Conservation (phyloP, 345 rosid genomes). For the Salix koriyanagi region DNA sequence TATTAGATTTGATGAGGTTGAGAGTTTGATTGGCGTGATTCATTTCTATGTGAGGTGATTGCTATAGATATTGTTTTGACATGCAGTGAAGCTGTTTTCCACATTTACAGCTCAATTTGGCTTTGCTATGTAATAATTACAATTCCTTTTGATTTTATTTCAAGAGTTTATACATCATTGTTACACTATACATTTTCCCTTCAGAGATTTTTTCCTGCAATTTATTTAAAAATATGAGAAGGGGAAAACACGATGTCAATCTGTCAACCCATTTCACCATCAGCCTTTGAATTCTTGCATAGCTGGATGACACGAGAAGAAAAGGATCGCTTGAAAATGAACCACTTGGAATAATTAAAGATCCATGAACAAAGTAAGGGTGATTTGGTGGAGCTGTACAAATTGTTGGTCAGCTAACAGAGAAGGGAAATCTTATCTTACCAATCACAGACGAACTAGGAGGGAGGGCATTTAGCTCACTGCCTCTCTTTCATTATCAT, state of each 20-base stretch:
- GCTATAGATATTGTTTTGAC: background rate
- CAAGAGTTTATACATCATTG: too few relatives aligned
- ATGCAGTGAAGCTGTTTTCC: slow-evolving; percentile 3
- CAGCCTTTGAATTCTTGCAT: background rate
- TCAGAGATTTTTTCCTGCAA: background rate
- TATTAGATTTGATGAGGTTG: slow-evolving; percentile 13
- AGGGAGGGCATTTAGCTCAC: background rate
- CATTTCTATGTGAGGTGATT: slow-evolving; percentile 17
- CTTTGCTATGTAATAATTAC: background rate
- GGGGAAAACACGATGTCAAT: background rate
- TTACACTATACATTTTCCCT: too few relatives aligned
- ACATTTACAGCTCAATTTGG: background rate
- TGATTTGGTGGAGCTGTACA: background rate
- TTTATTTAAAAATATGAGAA: background rate
- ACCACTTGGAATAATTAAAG: background rate
- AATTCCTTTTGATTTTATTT: too few relatives aligned
- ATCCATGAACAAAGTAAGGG: background rate
- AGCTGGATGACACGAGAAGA: background rate
- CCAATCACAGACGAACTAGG: background rate
- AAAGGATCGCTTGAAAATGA: background rate
- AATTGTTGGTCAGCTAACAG: background rate
- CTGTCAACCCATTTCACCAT: slow-evolving; percentile 8
- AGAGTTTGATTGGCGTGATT: slow-evolving; percentile 11
- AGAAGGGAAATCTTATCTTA: background rate
- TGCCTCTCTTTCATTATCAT: background rate